Base-by-base conservation (phyloP, 352 stramenopile species). In the Peronospora belbahrii region DNA sequence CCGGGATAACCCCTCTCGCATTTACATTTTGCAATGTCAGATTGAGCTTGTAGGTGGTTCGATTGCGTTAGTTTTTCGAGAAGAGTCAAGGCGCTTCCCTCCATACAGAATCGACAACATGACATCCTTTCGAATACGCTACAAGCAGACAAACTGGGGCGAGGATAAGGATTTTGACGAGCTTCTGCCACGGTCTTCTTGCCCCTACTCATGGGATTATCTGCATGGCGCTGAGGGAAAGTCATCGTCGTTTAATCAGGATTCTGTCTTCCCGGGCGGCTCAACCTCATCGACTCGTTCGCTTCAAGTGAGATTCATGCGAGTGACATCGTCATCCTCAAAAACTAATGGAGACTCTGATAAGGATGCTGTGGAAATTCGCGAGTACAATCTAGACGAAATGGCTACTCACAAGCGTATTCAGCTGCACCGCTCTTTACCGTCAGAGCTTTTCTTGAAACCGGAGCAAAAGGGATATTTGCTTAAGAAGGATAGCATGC, bases 61-160 rank as follows among this genome's bases (percentile, higher is more conserved):
- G 7, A 80, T 94, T 42, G 81, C 83, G 9, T 52, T 91, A 24
- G 69, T 93, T 8, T 94, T 95, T 38, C 67, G 78, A 15, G 78
- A 89, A 62, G 83, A 94, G 54, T 94, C 77, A 13, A 82, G 69
- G 31, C 74, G 81, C 3, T 96, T 90, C 41, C 85, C 82, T 15
- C 85, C 83, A 10, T 96, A 96, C 51, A 74, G 85, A 38, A 94
- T 96, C 38, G 84, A 95, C 52, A 96, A 96, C 62, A 89, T 90
- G 70, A 94, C 84, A 17, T 93, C 82, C 13, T 92, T 91, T 56
- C 75, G 81, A 25, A 89, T 96, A 36, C 71, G 87, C 42, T 94
- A 80, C 60, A 88, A 87, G 42, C 83, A 95, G 52, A 66, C 65
- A 15, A 75, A 72, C 28, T 94, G 83, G 83, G 72, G 74, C 15